A percentile compares a stretch with the other conserved stretches of the same genome.
Evolutionary conservation across 148 eudicot species (phyloP).

Genomic region (Camellia lanceoleosa): DNA sequence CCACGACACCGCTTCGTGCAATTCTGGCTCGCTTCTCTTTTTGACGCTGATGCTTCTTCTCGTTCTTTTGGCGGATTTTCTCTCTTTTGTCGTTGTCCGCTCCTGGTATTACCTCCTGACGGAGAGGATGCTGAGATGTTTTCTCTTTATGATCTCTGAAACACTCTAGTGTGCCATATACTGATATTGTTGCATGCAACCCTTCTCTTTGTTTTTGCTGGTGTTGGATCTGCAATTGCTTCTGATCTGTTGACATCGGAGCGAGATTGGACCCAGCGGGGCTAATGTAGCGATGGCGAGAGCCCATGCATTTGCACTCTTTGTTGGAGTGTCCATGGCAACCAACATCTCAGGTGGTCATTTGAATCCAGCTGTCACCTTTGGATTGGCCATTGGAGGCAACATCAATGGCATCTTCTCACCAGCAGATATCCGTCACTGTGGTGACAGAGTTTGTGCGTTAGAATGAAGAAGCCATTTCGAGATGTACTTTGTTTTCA

Average conservation of each 20-base stretch:
- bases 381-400: slow-evolving; percentile 82
- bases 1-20: slow-evolving; percentile 91
- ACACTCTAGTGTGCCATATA: no score
- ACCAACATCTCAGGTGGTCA: slow-evolving; percentile 5
- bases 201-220: no score
- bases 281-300: no score
- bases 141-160: slow-evolving; percentile 85
- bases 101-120: slow-evolving; percentile 70
- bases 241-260: no score
- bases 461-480: slow-evolving; percentile 98
- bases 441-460: slow-evolving; percentile 98
- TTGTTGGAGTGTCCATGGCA: no score
- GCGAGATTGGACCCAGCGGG: no score
- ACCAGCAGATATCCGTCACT: slow-evolving; percentile 90
- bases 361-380: no score
- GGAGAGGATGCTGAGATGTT: slow-evolving; percentile 29
- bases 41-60: slow-evolving; percentile 96
- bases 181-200: no score
- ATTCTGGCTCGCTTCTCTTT: slow-evolving; percentile 92
- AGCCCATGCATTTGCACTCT: no score
- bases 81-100: slow-evolving; percentile 91
- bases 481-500: slow-evolving; percentile 84
- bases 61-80: slow-evolving; percentile 91
- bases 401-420: slow-evolving; percentile 69
- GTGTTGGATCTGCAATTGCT: no score